Percentiles rank a stretch among this genome's conserved stretches.
These are phyloP conservation scores for Coniochaeta pulveracea DNA, from an alignment of 2,329 filamentous ascomycete species.

Conservation along the genomic window DNA sequence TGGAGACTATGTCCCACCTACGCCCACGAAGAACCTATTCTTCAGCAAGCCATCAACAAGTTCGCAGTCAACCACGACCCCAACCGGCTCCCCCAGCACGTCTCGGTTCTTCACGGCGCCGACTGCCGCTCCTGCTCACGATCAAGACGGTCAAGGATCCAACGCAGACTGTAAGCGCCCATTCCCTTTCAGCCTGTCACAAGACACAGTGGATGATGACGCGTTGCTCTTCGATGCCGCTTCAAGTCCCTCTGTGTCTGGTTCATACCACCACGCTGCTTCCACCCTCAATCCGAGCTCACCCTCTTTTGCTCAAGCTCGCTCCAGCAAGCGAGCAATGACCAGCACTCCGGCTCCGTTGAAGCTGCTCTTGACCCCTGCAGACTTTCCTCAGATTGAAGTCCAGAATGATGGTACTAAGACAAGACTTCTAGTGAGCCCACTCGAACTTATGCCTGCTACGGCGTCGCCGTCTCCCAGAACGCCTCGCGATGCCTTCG, in stretches of 20 bases:
- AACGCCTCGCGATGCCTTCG: constrained; percentile 66
- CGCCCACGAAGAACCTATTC: constrained; percentile 68
- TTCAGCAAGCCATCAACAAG: constrained; percentile 24
- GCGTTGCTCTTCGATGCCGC: too few relatives aligned
- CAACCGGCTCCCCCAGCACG: constrained; percentile 3
- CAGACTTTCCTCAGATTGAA: too few relatives aligned
- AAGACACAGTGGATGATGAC: too few relatives aligned
- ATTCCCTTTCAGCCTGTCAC: neutral
- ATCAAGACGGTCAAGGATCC: constrained; percentile 11
- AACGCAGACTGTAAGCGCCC: constrained; percentile 29
- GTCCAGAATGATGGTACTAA: constrained; percentile 41
- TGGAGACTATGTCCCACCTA: constrained; percentile 70
- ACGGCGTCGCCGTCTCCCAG: constrained; percentile 47
- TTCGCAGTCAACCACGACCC: constrained; percentile 8
- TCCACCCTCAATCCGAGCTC: too few relatives aligned
- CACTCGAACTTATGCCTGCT: constrained; percentile 43
- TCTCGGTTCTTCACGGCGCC: constrained; percentile 9
- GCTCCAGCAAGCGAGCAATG: constrained; percentile 12
- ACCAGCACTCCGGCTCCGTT: constrained; percentile 23
- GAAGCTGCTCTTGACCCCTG: too few relatives aligned
- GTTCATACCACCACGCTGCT: too few relatives aligned
- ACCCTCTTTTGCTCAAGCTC: too few relatives aligned
- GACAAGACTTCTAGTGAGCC: constrained; percentile 45
- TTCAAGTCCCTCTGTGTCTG: too few relatives aligned
- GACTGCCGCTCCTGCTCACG: constrained; percentile 8